Percentiles rank a stretch among this genome's conserved stretches.
Evolutionary conservation across 768 basidiomycete species (phyloP).

Genomic region (Myochromella boudieri): DNA sequence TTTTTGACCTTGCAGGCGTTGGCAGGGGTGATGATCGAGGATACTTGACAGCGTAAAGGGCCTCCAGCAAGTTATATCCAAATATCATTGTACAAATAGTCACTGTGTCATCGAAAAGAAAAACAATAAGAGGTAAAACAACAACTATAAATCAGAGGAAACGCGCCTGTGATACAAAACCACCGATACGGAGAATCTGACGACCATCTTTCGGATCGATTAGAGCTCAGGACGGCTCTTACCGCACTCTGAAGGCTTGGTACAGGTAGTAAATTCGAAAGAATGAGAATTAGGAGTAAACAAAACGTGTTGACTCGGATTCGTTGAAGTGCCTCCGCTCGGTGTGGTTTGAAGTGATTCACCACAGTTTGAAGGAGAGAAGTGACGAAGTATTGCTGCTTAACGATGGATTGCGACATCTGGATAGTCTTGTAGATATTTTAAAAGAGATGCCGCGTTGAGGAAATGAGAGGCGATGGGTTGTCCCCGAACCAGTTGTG

Average conservation of each 20-base stretch:
- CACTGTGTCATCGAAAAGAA: conserved; percentile 25
- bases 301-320: conserved; percentile 40
- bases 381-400: conserved; percentile 6
- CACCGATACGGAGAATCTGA: conserved; percentile 36
- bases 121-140: neutral
- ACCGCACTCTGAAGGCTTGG: conserved; percentile 38
- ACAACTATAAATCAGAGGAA: neutral
- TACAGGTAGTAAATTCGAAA: conserved; percentile 40
- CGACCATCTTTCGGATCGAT: conserved; percentile 28
- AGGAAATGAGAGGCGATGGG: too few species aligned
- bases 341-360: conserved; percentile 42
- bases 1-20: conserved; percentile 32
- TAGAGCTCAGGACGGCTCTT: conserved; percentile 21
- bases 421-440: neutral
- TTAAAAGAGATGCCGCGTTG: too few species aligned
- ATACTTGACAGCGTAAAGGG: conserved; percentile 40
- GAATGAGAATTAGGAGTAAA: conserved; percentile 29
- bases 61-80: conserved; percentile 41
- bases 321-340: conserved; percentile 43
- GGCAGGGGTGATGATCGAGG: conserved; percentile 38
- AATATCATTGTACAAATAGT: conserved; percentile 30
- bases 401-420: neutral
- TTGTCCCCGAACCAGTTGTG: too few species aligned
- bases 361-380: conserved; percentile 19
- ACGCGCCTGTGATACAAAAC: conserved; percentile 39